Evolutionary conservation across 352 stramenopile genomes (phyloP).

Genomic region (Hyaloperonospora brassicae): DNA sequence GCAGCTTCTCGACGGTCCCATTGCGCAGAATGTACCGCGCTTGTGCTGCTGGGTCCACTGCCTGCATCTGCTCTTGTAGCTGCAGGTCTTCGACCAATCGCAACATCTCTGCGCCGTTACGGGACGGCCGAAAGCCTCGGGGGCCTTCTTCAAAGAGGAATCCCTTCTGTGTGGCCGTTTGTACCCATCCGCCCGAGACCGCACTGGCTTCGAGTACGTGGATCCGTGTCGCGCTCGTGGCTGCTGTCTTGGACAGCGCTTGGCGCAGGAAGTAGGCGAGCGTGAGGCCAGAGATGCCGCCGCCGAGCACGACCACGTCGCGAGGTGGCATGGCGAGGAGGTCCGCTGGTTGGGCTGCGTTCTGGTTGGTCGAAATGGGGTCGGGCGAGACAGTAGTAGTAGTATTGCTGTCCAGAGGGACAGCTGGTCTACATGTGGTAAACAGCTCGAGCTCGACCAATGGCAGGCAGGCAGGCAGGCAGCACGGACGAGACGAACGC

Average conservation of each 20-base stretch:
- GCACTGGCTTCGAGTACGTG: conserved; percentile 60
- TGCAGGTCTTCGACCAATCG: conserved; percentile 71
- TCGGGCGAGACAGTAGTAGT: no score
- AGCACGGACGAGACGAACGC: no score
- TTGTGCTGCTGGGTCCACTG: conserved; percentile 50
- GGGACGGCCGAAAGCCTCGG: conserved; percentile 74
- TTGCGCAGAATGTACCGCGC: conserved; percentile 70
- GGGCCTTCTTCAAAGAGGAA: conserved; percentile 83
- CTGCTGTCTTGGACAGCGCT: conserved; percentile 24
- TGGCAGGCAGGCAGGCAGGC: no score
- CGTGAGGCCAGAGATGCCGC: conserved; percentile 72
- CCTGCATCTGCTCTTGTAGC: conserved; percentile 55
- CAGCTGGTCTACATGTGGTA: no score
- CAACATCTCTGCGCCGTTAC: conserved; percentile 80
- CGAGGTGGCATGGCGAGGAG: conserved; percentile 11
- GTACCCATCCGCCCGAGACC: conserved; percentile 58
- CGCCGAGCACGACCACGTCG: conserved; percentile 75
- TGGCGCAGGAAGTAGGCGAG: conserved; percentile 72
- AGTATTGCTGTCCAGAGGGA: no score
- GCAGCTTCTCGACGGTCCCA: conserved; percentile 72
- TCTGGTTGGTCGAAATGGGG: conserved; percentile 13
- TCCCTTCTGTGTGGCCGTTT: conserved; percentile 40
- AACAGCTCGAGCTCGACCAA: no score
- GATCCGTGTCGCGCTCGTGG: conserved; percentile 35
- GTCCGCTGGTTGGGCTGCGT: not conserved